Evolutionary conservation across 2,329 filamentous ascomycete genomes (phyloP), one percentile per base, ranked within the genome.

Genomic region (Monilinia fructigena): DNA sequence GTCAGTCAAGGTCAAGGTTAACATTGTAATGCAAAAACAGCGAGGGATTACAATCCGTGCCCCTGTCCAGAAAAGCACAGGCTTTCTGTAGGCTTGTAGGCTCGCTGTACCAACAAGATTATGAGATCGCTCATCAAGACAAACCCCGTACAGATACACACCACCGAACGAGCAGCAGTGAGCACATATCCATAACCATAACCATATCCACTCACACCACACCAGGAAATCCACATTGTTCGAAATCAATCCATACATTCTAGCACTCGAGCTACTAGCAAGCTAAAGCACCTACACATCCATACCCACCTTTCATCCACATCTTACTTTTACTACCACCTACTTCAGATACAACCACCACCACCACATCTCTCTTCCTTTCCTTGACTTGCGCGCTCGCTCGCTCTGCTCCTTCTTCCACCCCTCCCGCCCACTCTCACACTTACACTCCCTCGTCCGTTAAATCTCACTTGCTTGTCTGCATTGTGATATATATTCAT

Each of bases 241-340:
- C 23, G 42, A 14, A 42, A 16, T 16, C 38, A 58, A 58, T 47
- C 26, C 55, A 58, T 58, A 58, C 55, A 58, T 47, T 42, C 12
- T 42, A 35, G 18, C 42, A 45, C 18, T 38, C 42, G 3, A 47
- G 55, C 40, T 35, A 52, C 69, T 66, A 67, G 68, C 70, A 69
- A 68, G 68, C 31, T 67, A 68, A 70, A 70, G 67, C 70, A 69
- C 66, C 54, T 48, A 47, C 38, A 48, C 55, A 59, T 54, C 63
- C 47, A 48, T 60, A 60, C 47, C 45, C 42, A 60, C 40, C 40
- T 53, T 64, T 48, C 53, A 40, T 58, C 58, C 18, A 61, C 56
- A 65, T 68, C 65, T 67, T 58, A 62, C 61, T 52, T 59, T 53
- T 48, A 53, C 65, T 48, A 48, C 54, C 61, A 55, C 40, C 52